These are phyloP conservation scores for Pleurotus tuoliensis DNA, from an alignment of 768 basidiomycete genomes.

Conservation along the genomic window DNA sequence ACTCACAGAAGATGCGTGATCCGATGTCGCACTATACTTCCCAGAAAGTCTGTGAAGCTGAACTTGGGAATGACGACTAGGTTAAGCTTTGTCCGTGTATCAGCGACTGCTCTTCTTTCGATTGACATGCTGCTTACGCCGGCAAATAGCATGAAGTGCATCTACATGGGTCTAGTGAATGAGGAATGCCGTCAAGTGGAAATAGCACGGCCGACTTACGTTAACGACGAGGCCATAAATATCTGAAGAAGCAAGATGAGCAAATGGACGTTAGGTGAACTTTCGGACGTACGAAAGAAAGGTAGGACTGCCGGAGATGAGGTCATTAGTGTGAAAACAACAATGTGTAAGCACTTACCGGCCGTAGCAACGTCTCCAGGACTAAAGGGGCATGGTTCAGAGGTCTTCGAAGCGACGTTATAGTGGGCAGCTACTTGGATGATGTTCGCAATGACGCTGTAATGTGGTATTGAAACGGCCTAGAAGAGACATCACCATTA, in stretches of 20 bases:
- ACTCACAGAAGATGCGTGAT: conserved; percentile 55
- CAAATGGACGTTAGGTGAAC: background rate
- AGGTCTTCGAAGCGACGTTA: conserved; percentile 23
- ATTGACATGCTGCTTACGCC: conserved; percentile 34
- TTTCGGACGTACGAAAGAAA: conserved; percentile 46
- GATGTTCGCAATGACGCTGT: conserved; percentile 58
- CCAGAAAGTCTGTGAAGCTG: conserved; percentile 49
- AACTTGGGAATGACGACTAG: conserved; percentile 67
- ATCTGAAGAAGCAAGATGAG: conserved; percentile 27
- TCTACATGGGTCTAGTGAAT: conserved; percentile 21
- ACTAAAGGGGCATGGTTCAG: conserved; percentile 14
- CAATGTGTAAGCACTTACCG: conserved; percentile 34
- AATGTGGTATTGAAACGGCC: conserved; percentile 70
- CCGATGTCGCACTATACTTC: conserved; percentile 49
- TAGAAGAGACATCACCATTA: conserved; percentile 13
- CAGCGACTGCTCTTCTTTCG: background rate
- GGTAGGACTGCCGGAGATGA: conserved; percentile 41
- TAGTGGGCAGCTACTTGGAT: conserved; percentile 56
- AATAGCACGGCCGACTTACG: conserved; percentile 29
- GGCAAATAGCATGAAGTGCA: conserved; percentile 51
- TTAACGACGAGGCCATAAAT: conserved; percentile 58
- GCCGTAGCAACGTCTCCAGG: conserved; percentile 59
- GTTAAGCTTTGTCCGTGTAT: conserved; percentile 33
- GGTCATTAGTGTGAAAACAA: background rate
- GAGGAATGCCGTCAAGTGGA: conserved; percentile 2